Evolutionary conservation across 768 basidiomycete genomes (phyloP).

Genomic region (Lanmaoa rubissima): DNA sequence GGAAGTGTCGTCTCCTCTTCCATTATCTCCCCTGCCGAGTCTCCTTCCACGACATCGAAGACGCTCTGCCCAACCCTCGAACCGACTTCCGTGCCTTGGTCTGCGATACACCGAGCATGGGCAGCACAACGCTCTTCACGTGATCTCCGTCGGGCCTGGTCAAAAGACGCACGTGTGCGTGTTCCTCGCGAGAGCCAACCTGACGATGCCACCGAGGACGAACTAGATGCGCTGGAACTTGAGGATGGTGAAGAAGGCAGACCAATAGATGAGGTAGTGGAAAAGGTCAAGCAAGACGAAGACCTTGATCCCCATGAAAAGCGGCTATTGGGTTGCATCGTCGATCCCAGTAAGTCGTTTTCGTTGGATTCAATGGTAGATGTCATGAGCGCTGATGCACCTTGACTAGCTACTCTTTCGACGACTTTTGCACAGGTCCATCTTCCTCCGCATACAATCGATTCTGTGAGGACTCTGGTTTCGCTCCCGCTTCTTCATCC

Average conservation of each 20-base stretch:
- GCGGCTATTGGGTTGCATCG: conserved; percentile 78
- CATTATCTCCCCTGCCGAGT: conserved; percentile 6
- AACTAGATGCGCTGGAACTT: conserved; percentile 31
- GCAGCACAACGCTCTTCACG: conserved; percentile 47
- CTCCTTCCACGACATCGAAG: conserved; percentile 21
- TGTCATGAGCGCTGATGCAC: conserved; percentile 4
- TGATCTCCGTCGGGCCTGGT: conserved; percentile 57
- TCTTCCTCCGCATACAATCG: conserved; percentile 83
- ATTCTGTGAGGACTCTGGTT: conserved; percentile 88
- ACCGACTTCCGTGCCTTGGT: conserved; percentile 64
- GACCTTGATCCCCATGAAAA: conserved; percentile 82
- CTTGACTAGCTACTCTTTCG: conserved; percentile 57
- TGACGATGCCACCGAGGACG: conserved; percentile 34
- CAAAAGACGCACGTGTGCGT: conserved; percentile 47
- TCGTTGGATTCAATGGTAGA: not conserved
- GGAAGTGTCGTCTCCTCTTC: conserved; percentile 54
- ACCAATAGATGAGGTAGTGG: conserved; percentile 66
- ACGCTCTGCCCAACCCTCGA: conserved; percentile 30
- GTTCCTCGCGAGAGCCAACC: conserved; percentile 36
- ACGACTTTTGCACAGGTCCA: conserved; percentile 89
- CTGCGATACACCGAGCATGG: conserved; percentile 67
- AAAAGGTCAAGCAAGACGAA: conserved; percentile 69
- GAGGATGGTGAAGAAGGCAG: conserved; percentile 29
- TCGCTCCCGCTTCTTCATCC: conserved; percentile 87
- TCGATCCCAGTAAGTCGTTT: conserved; percentile 62